Conservation (phyloP, 2,329 filamentous ascomycete species). For the Colletotrichum abscissum region DNA sequence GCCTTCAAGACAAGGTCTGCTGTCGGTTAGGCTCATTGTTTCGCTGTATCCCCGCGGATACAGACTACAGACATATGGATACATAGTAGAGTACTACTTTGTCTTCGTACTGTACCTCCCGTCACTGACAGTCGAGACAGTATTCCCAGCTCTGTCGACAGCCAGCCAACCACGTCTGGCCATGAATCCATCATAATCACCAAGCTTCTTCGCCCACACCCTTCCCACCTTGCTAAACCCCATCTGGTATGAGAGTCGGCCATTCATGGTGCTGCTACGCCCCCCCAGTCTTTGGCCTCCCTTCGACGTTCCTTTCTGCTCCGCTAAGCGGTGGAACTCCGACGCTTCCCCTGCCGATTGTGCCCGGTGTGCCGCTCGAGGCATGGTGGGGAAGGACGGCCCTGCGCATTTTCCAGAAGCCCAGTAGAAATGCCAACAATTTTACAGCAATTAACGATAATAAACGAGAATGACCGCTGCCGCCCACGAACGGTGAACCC, state of each 20-base stretch:
- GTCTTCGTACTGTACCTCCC: neutral
- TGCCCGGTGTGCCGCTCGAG: slow-evolving; percentile 13
- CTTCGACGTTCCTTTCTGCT: slow-evolving; percentile 19
- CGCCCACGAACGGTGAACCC: neutral
- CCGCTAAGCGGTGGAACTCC: slow-evolving; percentile 29
- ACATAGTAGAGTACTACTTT: neutral
- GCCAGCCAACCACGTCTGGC: slow-evolving; percentile 1
- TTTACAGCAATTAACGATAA: neutral
- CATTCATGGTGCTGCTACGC: slow-evolving; percentile 5
- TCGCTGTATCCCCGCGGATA: neutral
- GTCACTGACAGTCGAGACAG: neutral
- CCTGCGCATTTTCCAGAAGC: slow-evolving; percentile 34
- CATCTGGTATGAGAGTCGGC: neutral
- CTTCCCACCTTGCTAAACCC: neutral
- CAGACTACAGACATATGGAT: neutral
- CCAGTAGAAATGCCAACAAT: slow-evolving; percentile 2
- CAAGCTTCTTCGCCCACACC: neutral
- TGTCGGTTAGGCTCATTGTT: neutral
- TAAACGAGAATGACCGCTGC: neutral
- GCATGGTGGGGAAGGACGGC: slow-evolving; percentile 18
- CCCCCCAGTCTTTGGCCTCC: slow-evolving; percentile 5
- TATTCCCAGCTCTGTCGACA: neutral
- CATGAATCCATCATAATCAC: neutral
- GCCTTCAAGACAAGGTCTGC: slow-evolving; percentile 11
- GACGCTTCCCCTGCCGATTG: slow-evolving; percentile 25